Conservation (phyloP, 2,329 filamentous ascomycete species). For the Neurospora crassa region DNA sequence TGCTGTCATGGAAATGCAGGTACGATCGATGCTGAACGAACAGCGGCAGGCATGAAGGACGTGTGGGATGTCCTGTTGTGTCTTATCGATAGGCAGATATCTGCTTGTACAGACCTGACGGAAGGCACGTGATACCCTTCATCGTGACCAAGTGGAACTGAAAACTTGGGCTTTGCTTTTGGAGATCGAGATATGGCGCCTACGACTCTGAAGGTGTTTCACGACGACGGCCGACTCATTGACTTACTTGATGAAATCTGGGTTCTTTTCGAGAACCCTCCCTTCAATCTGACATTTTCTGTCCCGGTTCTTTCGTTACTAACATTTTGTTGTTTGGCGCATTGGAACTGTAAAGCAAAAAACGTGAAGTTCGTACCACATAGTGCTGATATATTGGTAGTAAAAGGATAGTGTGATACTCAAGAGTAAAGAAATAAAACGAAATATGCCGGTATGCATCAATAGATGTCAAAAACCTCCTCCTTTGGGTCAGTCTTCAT, state of each 20-base stretch:
- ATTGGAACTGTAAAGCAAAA: fast-evolving
- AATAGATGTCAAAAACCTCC: not conserved
- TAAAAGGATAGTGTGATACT: no score
- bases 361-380: not conserved
- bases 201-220: not conserved
- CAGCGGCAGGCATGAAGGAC: no score
- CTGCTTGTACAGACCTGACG: not conserved
- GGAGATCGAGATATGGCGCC: not conserved
- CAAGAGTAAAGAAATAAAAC: not conserved
- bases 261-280: not conserved
- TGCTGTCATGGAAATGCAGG: no score
- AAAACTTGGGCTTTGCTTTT: not conserved
- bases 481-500: not conserved
- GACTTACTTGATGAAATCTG: not conserved
- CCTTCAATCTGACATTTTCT: not conserved
- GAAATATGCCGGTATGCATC: not conserved
- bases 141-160: not conserved
- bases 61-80: no score
- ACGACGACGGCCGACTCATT: not conserved
- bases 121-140: not conserved
- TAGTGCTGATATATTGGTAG: no score
- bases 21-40: no score
- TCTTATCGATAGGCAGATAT: not conserved
- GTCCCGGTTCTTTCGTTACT: not conserved
- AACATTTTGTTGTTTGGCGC: not conserved